Evolutionary conservation across 1,139 yeast species (phyloP), one percentile per base, ranked within the genome.

Genomic region (Candida pseudoviswanathii): DNA sequence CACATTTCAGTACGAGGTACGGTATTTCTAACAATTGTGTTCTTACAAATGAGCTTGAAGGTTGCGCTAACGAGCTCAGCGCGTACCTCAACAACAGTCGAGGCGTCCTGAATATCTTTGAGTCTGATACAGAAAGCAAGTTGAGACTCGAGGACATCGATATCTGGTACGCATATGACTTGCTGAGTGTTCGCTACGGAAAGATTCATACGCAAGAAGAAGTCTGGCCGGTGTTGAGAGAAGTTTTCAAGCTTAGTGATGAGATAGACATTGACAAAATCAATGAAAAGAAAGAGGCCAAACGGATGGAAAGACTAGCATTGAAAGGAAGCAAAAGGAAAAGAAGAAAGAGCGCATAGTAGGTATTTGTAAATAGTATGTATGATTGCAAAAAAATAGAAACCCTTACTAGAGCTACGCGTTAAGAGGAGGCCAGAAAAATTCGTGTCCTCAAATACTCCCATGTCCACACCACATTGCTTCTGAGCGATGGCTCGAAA

Each of bases 1-100:
- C 99, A 0, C 99, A 94, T 69, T 92, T 94, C 70, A 88, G 96
- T 52, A 94, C 96, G 55, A 76, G 99, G 57, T 91, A 89, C 63
- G 91, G 96, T 4, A 84, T 83, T 56, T 68, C 84, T 36, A 89
- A 86, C 1, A 73, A 72, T 52, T 70, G 73, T 48, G 64, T 68
- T 2, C 58, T 63, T 3, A 70, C 62, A 38, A 51, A 58, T 25
- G 63, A 69, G 24, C 62, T 71, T 45, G 46, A 49, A 5, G 46
- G 48, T 16, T 56, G 65, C 45, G 63, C 71, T 1, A 42, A 52
- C 1, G 62, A 63, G 24, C 58, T 72, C 47, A 59, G 59, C 44
- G 51, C 62, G 4, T 73, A 73, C 54, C 56, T 73, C 44, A 36
- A 46, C 5, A 16, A 11, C 4, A 55, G 59, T 26, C 64, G 63